Evolutionary conservation across 495 filamentous ascomycete species (phyloP).

Genomic region (Trichoderma erinaceum): DNA sequence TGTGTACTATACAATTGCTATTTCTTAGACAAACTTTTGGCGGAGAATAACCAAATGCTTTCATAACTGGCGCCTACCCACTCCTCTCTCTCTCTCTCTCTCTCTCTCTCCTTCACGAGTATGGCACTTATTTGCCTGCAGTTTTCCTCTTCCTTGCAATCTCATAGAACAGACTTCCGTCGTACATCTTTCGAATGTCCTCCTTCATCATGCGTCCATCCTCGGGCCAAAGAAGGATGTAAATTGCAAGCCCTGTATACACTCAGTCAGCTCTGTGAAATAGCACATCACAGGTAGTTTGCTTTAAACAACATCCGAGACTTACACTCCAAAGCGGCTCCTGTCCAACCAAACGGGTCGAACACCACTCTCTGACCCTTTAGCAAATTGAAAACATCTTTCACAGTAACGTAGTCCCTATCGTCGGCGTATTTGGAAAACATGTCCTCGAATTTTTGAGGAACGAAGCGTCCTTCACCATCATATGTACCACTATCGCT

Average conservation of each 20-base stretch:
- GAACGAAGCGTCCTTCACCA: slow-evolving; percentile 48
- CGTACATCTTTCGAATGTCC: slow-evolving; percentile 27
- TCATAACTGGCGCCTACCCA: too few relatives aligned
- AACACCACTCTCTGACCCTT: slow-evolving; percentile 38
- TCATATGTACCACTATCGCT: slow-evolving; percentile 48
- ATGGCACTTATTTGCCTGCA: not conserved
- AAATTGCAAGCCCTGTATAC: slow-evolving; percentile 41
- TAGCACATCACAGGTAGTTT: slow-evolving; percentile 13
- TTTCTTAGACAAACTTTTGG: too few relatives aligned
- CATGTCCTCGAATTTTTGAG: slow-evolving; percentile 52
- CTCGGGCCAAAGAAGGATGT: slow-evolving; percentile 36
- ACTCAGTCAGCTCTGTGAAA: not conserved
- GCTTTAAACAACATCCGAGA: slow-evolving; percentile 16
- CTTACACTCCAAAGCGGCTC: slow-evolving; percentile 36
- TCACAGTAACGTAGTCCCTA: slow-evolving; percentile 26
- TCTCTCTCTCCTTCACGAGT: too few relatives aligned
- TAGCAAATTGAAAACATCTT: slow-evolving; percentile 28
- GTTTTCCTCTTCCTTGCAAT: slow-evolving; percentile 20
- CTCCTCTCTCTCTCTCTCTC: too few relatives aligned
- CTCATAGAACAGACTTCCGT: slow-evolving; percentile 39
- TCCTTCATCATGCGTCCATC: slow-evolving; percentile 30
- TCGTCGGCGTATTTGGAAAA: slow-evolving; percentile 47
- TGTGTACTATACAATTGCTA: too few relatives aligned
- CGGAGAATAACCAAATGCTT: too few relatives aligned
- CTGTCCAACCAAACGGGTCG: slow-evolving; percentile 43